These are phyloP conservation scores for Sporothrix humicola DNA, from an alignment of 2,329 filamentous ascomycete genomes.

Conservation along the genomic window DNA sequence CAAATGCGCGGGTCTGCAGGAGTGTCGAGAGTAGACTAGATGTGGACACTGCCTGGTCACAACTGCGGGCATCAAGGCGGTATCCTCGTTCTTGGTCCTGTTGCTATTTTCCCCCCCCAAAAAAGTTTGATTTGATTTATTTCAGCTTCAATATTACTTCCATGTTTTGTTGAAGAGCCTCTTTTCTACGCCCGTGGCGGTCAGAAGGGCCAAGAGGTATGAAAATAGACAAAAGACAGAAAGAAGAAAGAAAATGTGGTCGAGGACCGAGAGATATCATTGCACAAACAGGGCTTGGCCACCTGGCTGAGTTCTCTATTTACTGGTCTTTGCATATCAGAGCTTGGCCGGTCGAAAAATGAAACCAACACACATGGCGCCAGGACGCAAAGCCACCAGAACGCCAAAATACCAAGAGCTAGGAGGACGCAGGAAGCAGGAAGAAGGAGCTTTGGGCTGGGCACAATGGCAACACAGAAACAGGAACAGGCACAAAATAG, in stretches of 20 bases:
- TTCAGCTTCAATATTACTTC: not conserved
- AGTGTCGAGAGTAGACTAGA: not conserved
- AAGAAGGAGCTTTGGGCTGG: not conserved
- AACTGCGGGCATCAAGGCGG: not conserved
- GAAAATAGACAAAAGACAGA: not conserved
- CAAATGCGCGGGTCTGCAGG: slow-evolving; percentile 1
- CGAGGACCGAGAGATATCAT: not conserved
- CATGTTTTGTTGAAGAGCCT: not conserved
- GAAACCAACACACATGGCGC: not conserved
- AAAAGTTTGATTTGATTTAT: not conserved
- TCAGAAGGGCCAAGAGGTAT: not conserved
- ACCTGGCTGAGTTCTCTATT: not conserved
- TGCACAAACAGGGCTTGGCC: slow-evolving; percentile 32
- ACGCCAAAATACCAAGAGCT: not conserved
- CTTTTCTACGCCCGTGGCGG: not conserved
- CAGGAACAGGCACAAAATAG: not conserved
- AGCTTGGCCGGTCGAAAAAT: no score
- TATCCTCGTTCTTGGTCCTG: not conserved
- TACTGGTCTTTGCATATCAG: no score
- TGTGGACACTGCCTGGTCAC: not conserved
- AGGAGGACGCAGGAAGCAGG: not conserved
- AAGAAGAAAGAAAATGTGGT: no score
- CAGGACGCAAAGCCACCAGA: not conserved
- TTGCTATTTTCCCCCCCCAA: not conserved
- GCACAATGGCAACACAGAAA: not conserved